Conservation (phyloP, 352 stramenopile genomes). For the Globisporangium middletonii region DNA sequence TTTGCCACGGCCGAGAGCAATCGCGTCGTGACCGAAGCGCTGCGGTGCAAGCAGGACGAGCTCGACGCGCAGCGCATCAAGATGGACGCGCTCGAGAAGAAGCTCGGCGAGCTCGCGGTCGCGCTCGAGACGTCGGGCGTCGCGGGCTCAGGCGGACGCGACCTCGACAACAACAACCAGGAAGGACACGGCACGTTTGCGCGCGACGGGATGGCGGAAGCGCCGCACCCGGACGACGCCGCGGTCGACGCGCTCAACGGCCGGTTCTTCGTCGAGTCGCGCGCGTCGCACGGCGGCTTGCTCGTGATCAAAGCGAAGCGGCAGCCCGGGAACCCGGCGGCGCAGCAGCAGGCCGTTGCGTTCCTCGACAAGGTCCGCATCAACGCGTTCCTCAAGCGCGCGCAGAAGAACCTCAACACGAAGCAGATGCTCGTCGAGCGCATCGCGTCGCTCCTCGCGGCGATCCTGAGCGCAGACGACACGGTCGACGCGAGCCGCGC, state of each 20-base stretch:
- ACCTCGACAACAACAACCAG: constrained; percentile 20
- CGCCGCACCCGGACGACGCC: constrained; percentile 51
- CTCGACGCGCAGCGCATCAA: constrained; percentile 82
- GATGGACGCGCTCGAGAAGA: constrained; percentile 73
- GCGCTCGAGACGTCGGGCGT: constrained; percentile 53
- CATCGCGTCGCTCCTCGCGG: constrained; percentile 77
- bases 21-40: constrained; percentile 88
- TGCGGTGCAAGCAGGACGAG: constrained; percentile 87
- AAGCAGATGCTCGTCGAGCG: constrained; percentile 91
- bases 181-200: constrained; percentile 17
- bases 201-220: constrained; percentile 14
- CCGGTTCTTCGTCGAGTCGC: constrained; percentile 86
- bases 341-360: constrained; percentile 59
- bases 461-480: constrained; percentile 75
- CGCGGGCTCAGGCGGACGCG: constrained; percentile 5
- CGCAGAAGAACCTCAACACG: constrained; percentile 89
- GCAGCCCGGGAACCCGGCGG: constrained; percentile 55
- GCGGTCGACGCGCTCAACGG: constrained; percentile 48
- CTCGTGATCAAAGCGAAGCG: constrained; percentile 90
- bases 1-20: constrained; percentile 89
- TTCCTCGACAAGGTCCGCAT: constrained; percentile 88
- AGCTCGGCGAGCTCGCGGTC: constrained; percentile 49
- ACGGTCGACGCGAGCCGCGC: constrained; percentile 39
- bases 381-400: constrained; percentile 92
- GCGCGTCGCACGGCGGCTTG: constrained; percentile 74